Evolutionary conservation across 164 flowering plant genomes (phyloP), one percentile per base, ranked within the genome.

Genomic region (Piper betle): DNA sequence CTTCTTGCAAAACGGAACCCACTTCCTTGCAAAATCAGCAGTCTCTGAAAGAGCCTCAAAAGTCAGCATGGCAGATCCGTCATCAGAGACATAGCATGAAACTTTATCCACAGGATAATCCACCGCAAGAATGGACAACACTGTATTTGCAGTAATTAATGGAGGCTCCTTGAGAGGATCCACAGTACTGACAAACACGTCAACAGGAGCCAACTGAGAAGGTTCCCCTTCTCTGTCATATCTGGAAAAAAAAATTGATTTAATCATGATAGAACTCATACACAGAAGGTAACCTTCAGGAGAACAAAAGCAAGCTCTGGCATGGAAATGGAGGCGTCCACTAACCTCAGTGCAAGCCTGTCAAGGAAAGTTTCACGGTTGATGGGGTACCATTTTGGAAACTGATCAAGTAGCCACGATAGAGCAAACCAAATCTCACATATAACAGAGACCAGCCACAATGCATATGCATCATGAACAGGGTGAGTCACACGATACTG

Each of bases 1-100:
- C 81, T 93, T 93, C 83, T 88, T 90, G 82, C 97, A 93, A 69
- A 93, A 93, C 8, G 99, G 99, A 17, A 93, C 99, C 99, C 99
- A 93, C 78, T 82, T 88, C 73, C 84, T 83, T 42, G 99, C 97
- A 84, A 93, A 93, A 66, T 93, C 97, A 0, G 99, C 81, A 43
- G 99, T 93, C 70, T 90, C 97, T 20, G 99, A 86, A 15, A 93
- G 90, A 58, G 94, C 65, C 76, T 93, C 99, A 79, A 93, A 93
- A 13, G 96, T 84, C 68, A 93, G 72, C 99, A 93, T 93, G 41
- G 99, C 97, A 3, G 99, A 83, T 25, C 98, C 98, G 79, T 93
- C 98, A 72, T 93, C 98, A 15, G 98, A 93, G 33, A 93, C 96
- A 72, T 93, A 93, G 77, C 98, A 93, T 5, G 98, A 84, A 55